These are phyloP conservation scores for Mortierella sp. DNA, from an alignment of 371 early-diverging fungal species.

Conservation along the genomic window DNA sequence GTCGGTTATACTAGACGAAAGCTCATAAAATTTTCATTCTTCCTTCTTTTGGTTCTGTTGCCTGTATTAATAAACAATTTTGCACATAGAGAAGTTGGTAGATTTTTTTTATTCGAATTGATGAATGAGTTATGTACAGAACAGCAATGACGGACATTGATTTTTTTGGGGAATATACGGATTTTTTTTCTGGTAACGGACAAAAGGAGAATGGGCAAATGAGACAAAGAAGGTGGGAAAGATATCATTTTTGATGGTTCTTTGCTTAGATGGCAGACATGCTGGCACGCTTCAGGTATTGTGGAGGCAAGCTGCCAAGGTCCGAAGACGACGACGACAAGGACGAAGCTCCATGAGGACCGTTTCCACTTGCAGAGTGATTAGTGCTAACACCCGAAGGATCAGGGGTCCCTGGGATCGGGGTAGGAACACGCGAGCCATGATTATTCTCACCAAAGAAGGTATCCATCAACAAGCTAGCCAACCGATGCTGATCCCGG, in stretches of 20 bases:
- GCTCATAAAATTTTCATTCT: not conserved
- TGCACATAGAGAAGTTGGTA: not conserved
- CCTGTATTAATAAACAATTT: not conserved
- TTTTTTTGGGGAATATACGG: not conserved
- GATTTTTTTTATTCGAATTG: not conserved
- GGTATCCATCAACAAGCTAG: slow-evolving; percentile 57
- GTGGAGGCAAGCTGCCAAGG: slow-evolving; percentile 27
- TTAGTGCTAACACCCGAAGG: slow-evolving; percentile 7
- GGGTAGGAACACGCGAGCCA: slow-evolving; percentile 53
- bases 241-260: not conserved
- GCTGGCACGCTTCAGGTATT: slow-evolving; percentile 50
- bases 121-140: not conserved
- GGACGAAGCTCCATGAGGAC: not conserved
- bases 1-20: not conserved
- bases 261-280: slow-evolving; percentile 30
- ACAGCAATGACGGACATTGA: not conserved
- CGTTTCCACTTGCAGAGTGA: not conserved
- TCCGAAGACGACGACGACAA: not conserved
- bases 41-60: not conserved
- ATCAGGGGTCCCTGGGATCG: slow-evolving; percentile 54
- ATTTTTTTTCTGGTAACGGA: not conserved
- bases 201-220: not conserved
- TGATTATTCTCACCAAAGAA: slow-evolving; percentile 59
- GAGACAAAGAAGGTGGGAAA: not conserved
- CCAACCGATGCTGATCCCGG: slow-evolving; percentile 56